These are phyloP conservation scores for Schizonepeta tenuifolia DNA, from an alignment of 257 asterid genomes.

Conservation along the genomic window DNA sequence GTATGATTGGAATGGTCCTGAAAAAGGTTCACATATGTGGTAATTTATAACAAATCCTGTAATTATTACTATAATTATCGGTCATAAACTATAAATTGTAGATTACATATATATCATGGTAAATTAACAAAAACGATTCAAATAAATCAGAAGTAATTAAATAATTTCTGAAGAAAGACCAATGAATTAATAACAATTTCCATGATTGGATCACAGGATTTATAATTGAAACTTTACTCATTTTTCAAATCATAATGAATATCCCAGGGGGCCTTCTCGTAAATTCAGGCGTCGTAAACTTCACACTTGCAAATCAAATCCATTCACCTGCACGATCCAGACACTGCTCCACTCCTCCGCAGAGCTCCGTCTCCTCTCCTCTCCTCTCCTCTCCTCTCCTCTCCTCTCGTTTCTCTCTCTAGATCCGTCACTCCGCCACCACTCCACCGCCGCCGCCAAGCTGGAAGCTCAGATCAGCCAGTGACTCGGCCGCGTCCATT, in stretches of 20 bases:
- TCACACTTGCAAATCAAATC: slow-evolving; percentile 27
- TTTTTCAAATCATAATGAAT: not conserved
- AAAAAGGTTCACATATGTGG: not conserved
- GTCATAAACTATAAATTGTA: not conserved
- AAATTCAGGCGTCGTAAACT: slow-evolving; percentile 27
- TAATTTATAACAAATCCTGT: not conserved
- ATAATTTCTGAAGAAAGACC: too few species aligned
- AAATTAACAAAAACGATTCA: not conserved
- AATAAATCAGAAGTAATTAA: not conserved
- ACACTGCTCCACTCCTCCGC: slow-evolving; percentile 32
- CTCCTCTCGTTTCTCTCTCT: slow-evolving; percentile 30
- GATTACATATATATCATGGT: not conserved
- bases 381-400: slow-evolving; percentile 29
- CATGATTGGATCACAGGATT: slow-evolving; percentile 13
- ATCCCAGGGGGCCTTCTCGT: slow-evolving; percentile 28
- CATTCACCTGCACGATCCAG: slow-evolving; percentile 33
- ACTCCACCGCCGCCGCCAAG: slow-evolving; percentile 30
- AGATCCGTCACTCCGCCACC: slow-evolving; percentile 39
- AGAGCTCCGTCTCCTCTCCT: slow-evolving; percentile 34
- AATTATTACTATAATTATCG: not conserved
- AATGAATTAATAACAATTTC: too few species aligned
- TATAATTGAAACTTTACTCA: not conserved
- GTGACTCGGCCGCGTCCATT: slow-evolving; percentile 17
- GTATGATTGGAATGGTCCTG: not conserved
- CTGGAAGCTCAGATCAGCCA: not conserved